phyloP scores from a whole-genome alignment of 768 basidiomycete genomes.

The Xanthoconium stramineum region DNA sequence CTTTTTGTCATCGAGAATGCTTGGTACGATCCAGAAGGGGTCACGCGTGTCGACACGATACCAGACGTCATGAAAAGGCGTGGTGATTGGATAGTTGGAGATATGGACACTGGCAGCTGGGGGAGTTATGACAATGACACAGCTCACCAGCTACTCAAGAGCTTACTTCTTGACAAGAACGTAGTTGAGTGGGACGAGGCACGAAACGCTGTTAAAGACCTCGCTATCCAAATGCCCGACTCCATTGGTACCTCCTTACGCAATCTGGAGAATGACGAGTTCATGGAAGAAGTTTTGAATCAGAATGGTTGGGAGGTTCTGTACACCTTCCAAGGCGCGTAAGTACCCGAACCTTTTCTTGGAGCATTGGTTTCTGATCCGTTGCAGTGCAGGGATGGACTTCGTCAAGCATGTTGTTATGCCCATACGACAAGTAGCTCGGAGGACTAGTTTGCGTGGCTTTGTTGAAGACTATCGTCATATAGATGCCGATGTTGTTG shows the following conservation, averaged over 20 bases:
- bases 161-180: constrained; percentile 17
- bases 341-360: constrained; percentile 18
- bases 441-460: constrained; percentile 33
- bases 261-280: constrained; percentile 24
- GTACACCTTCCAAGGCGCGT: constrained; percentile 40
- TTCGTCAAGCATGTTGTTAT: constrained; percentile 37
- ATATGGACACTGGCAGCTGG: constrained; percentile 12
- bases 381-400: constrained; percentile 36
- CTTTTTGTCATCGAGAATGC: constrained; percentile 38
- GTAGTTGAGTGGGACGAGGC: constrained; percentile 32
- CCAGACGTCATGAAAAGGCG: constrained; percentile 24
- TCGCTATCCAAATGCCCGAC: constrained; percentile 19
- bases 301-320: constrained; percentile 38
- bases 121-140: constrained; percentile 3
- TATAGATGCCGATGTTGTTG: constrained; percentile 33
- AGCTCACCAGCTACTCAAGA: constrained; percentile 17
- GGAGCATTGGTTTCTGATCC: constrained; percentile 9
- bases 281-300: constrained; percentile 30
- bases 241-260: background rate
- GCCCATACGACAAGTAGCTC: constrained; percentile 34
- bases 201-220: constrained; percentile 17
- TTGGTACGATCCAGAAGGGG: constrained; percentile 36
- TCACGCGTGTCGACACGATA: constrained; percentile 37
- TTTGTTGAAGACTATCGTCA: constrained; percentile 36
- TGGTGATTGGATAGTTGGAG: constrained; percentile 23